These are phyloP conservation scores for Pseudocercospora fijiensis DNA, from an alignment of 2,329 filamentous ascomycete species.

Conservation along the genomic window DNA sequence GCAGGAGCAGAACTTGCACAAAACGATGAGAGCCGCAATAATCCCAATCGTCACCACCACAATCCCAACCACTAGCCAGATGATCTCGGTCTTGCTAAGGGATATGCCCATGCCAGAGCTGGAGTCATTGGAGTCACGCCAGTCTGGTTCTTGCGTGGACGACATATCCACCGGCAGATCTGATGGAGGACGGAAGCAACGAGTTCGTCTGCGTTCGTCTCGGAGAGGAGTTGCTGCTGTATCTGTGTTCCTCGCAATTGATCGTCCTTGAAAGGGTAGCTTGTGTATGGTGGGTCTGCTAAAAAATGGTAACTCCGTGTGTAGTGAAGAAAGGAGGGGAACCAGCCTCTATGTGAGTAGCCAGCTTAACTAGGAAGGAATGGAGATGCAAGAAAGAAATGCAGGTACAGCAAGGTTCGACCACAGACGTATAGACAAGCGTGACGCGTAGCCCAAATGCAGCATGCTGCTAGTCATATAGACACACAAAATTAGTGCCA, in stretches of 20 bases:
- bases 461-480: not conserved
- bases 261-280: not conserved
- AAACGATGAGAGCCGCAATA: conserved; percentile 4
- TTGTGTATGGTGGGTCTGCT: not conserved
- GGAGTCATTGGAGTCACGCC: not conserved
- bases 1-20: conserved; percentile 21
- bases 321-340: not conserved
- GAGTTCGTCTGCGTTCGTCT: not conserved
- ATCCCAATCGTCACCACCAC: conserved; percentile 1
- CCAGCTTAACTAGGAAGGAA: not conserved
- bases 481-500: not conserved
- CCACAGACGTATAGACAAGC: not conserved
- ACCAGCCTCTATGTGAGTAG: not conserved
- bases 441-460: not conserved
- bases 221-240: not conserved
- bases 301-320: not conserved
- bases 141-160: not conserved
- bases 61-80: conserved; percentile 1
- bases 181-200: not conserved
- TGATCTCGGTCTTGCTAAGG: not conserved
- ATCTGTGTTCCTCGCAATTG: not conserved
- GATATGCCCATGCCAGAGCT: conserved; percentile 3
- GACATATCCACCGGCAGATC: not conserved
- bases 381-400: not conserved
- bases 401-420: conserved; percentile 7